Evolutionary conservation across 495 filamentous ascomycete genomes (phyloP).

Genomic region (Pyrenopolyporus hunteri): DNA sequence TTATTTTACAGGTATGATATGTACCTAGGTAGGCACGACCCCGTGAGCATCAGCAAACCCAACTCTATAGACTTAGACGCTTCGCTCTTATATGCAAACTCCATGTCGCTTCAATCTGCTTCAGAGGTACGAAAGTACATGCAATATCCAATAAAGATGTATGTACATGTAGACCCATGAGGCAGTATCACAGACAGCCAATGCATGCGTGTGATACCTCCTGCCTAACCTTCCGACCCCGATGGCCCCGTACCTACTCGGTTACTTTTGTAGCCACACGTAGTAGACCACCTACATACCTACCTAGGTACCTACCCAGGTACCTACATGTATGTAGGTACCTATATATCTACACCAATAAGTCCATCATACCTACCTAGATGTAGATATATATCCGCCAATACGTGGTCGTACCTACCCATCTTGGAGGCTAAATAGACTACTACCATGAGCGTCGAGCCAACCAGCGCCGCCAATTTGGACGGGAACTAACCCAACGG

Average conservation of each 20-base stretch:
- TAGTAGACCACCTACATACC: no score
- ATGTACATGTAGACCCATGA: not conserved
- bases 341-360: no score
- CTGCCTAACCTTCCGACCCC: slow-evolving; percentile 13
- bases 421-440: not conserved
- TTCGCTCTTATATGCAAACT: no score
- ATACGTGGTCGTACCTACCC: not conserved
- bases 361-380: not conserved
- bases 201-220: slow-evolving; percentile 26
- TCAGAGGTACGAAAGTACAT: no score
- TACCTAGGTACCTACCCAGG: no score
- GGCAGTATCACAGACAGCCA: slow-evolving; percentile 6
- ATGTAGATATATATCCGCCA: not conserved
- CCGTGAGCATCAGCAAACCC: no score
- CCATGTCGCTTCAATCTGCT: no score
- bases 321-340: no score
- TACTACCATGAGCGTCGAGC: not conserved
- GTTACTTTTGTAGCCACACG: slow-evolving; percentile 29
- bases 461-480: not conserved
- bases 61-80: no score
- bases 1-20: no score
- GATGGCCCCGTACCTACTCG: no score
- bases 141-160: not conserved
- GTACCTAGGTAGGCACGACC: no score
- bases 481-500: slow-evolving; percentile 3